These are phyloP conservation scores for Lichtheimia hyalospora DNA, from an alignment of 371 early-diverging fungal genomes.

Conservation along the genomic window DNA sequence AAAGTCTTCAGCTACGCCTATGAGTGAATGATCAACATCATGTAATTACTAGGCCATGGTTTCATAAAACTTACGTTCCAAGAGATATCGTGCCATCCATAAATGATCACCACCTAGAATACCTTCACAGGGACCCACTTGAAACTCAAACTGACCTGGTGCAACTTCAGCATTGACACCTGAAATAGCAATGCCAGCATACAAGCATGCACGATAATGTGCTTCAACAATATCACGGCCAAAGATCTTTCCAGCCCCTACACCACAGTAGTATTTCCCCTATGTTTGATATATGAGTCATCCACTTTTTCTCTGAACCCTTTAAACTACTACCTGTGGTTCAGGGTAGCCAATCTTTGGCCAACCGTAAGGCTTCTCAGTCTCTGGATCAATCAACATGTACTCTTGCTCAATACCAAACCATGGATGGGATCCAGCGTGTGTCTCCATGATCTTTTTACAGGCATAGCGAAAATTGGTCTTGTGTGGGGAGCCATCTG, in stretches of 20 bases:
- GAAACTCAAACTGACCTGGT: conserved; percentile 54
- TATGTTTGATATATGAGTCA: not conserved
- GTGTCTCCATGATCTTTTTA: conserved; percentile 42
- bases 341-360: conserved; percentile 61
- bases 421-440: conserved; percentile 54
- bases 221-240: conserved; percentile 67
- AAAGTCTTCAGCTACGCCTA: conserved; percentile 62
- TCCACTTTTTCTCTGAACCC: too few relatives aligned
- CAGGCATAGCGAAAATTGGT: conserved; percentile 54
- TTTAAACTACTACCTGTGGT: conserved; percentile 44
- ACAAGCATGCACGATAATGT: conserved; percentile 58
- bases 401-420: conserved; percentile 70
- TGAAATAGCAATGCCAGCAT: conserved; percentile 51
- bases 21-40: too few relatives aligned
- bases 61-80: too few relatives aligned
- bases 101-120: conserved; percentile 43
- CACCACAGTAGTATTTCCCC: conserved; percentile 61
- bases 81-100: too few relatives aligned
- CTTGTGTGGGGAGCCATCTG: conserved; percentile 57
- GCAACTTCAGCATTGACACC: conserved; percentile 55
- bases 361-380: conserved; percentile 56
- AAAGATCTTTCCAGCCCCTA: conserved; percentile 46
- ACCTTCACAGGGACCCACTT: conserved; percentile 58
- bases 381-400: conserved; percentile 54
- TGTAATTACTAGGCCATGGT: too few relatives aligned